Conservation (phyloP, 352 stramenopile species). For the Phytopythium montanum region DNA sequence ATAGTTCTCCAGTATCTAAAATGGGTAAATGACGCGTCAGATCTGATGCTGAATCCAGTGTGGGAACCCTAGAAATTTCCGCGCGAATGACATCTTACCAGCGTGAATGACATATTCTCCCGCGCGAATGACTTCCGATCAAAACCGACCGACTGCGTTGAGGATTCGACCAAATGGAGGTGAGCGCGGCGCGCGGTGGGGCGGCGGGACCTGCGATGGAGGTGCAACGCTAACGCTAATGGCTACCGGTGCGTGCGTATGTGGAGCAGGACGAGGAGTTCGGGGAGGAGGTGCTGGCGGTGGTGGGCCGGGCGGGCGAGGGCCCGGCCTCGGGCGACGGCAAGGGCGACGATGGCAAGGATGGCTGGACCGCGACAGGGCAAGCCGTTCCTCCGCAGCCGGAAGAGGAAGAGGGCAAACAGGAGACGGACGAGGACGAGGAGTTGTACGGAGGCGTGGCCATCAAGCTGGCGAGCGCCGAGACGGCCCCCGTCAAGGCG, state of each 20-base stretch:
- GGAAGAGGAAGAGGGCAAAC: conserved; percentile 11
- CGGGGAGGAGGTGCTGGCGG: conserved; percentile 68
- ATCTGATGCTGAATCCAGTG: too few species aligned
- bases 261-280: conserved; percentile 69
- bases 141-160: too few species aligned
- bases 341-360: conserved; percentile 9
- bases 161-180: too few species aligned
- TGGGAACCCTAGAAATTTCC: too few species aligned
- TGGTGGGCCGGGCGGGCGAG: conserved; percentile 20
- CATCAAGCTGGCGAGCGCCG: conserved; percentile 37
- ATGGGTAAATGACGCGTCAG: too few species aligned
- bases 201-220: not conserved
- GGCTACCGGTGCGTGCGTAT: not conserved
- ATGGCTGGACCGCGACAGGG: conserved; percentile 4
- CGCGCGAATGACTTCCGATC: too few species aligned
- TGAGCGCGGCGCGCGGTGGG: not conserved
- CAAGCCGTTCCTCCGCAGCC: conserved; percentile 12
- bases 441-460: conserved; percentile 78
- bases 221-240: not conserved
- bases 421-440: conserved; percentile 68
- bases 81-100: too few species aligned
- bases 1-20: too few species aligned
- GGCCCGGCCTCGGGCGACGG: conserved; percentile 17
- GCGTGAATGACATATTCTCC: too few species aligned
- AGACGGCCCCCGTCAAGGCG: not conserved